Conservation (phyloP, 192 early-diverging fungal genomes). For the Chytriomyces confervae region DNA sequence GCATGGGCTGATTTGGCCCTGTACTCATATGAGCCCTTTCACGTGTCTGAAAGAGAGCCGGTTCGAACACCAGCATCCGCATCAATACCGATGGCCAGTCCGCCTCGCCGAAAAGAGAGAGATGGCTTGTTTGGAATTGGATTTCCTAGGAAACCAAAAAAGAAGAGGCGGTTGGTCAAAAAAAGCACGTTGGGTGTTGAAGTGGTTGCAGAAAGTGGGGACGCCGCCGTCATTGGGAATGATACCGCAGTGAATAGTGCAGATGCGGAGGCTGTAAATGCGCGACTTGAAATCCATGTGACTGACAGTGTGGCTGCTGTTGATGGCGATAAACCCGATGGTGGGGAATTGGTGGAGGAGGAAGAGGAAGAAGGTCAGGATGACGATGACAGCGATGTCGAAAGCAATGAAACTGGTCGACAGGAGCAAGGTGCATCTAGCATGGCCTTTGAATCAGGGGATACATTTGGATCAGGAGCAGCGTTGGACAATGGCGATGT, state of each 20-base stretch:
- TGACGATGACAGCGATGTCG: conserved; percentile 26
- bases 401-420: background rate
- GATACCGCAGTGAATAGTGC: no score
- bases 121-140: background rate
- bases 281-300: background rate
- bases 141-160: background rate
- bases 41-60: conserved; percentile 11
- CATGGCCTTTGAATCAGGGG: background rate
- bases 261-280: background rate
- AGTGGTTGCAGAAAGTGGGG: background rate
- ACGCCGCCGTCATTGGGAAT: background rate
- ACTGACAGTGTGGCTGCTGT: background rate
- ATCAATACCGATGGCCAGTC: conserved; percentile 2
- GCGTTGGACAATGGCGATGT: background rate
- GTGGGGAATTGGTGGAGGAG: conserved; percentile 20
- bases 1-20: conserved; percentile 21
- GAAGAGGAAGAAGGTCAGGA: conserved; percentile 16
- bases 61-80: background rate
- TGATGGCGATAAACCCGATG: background rate
- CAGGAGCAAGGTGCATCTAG: background rate
- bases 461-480: background rate
- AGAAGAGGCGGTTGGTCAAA: conserved; percentile 11
- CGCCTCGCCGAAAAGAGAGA: background rate
- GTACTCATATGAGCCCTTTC: conserved; percentile 26
- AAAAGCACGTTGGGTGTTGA: conserved; percentile 11